phyloP scores from a whole-genome alignment of 202 grass and related monocot species.

The Musa balbisiana region DNA sequence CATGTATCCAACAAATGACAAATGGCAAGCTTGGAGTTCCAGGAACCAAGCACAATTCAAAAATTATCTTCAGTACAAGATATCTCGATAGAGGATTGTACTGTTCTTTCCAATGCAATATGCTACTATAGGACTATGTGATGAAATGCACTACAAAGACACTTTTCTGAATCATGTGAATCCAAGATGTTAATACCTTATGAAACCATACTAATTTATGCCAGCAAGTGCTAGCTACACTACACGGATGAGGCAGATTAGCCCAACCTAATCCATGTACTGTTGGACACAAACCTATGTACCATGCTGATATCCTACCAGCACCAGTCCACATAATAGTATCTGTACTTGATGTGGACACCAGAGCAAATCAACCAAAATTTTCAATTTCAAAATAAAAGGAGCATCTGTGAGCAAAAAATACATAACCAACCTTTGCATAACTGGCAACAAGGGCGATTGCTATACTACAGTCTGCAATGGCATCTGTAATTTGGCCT shows the following conservation, averaged over 20 bases:
- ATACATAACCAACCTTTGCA: conserved; percentile 49
- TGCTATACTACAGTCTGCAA: conserved; percentile 90
- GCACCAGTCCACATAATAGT: too few relatives aligned
- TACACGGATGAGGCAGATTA: too few relatives aligned
- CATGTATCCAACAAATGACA: background rate
- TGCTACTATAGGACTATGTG: background rate
- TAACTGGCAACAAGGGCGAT: conserved; percentile 89
- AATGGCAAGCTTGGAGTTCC: background rate
- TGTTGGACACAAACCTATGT: too few relatives aligned
- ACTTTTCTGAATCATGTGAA: background rate
- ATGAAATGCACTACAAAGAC: background rate
- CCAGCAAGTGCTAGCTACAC: background rate
- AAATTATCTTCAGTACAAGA: background rate
- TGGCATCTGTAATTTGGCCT: conserved; percentile 86
- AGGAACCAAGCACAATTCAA: background rate
- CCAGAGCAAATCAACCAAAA: too few relatives aligned
- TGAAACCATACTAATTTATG: background rate
- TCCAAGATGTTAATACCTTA: background rate
- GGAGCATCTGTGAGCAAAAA: background rate
- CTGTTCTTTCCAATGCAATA: too few relatives aligned
- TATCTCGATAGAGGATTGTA: too few relatives aligned
- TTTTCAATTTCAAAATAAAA: too few relatives aligned
- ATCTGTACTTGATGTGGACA: too few relatives aligned
- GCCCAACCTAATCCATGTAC: too few relatives aligned
- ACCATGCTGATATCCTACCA: too few relatives aligned